phyloP scores from a whole-genome alignment of 129 eudicot genomes.

The Ambrosia artemisiifolia region DNA sequence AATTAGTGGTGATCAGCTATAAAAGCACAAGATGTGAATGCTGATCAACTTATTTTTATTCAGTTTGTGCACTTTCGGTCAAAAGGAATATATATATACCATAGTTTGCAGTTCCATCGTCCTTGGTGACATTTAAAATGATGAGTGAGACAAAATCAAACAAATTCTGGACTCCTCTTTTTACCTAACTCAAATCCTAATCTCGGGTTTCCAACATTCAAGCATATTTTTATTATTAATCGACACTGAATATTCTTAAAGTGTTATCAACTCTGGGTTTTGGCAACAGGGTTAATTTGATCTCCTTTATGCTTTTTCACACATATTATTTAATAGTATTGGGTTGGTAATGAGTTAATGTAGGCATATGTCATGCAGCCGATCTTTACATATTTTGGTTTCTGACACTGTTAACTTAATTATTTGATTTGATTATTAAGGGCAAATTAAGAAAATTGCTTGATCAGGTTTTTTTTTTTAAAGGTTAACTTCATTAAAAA shows the following conservation, averaged over 20 bases:
- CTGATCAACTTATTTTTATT: conserved; percentile 2
- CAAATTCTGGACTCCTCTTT: conserved; percentile 26
- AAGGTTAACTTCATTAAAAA: too few relatives aligned
- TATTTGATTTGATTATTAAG: background rate
- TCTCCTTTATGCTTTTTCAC: conserved; percentile 11
- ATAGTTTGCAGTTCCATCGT: conserved; percentile 25
- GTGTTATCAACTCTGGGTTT: conserved; percentile 26
- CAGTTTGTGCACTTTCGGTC: conserved; percentile 27
- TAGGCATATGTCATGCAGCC: background rate
- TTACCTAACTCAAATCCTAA: conserved; percentile 30
- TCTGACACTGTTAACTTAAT: background rate
- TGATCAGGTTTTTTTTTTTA: background rate
- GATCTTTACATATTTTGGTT: background rate
- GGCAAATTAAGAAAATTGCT: background rate
- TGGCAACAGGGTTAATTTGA: conserved; percentile 15
- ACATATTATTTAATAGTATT: background rate
- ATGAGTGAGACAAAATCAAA: conserved; percentile 15
- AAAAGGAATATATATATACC: conserved; percentile 23
- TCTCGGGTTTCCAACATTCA: conserved; percentile 9
- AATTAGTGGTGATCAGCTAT: background rate
- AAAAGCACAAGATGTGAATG: conserved; percentile 14
- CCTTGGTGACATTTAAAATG: conserved; percentile 17
- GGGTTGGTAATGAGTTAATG: conserved; percentile 9
- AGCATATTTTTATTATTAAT: background rate
- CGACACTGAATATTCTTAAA: conserved; percentile 29